Evolutionary conservation across 108 stramenopile species (phyloP), one percentile per base, ranked within the genome.

Genomic region (Discostella pseudostelligera): DNA sequence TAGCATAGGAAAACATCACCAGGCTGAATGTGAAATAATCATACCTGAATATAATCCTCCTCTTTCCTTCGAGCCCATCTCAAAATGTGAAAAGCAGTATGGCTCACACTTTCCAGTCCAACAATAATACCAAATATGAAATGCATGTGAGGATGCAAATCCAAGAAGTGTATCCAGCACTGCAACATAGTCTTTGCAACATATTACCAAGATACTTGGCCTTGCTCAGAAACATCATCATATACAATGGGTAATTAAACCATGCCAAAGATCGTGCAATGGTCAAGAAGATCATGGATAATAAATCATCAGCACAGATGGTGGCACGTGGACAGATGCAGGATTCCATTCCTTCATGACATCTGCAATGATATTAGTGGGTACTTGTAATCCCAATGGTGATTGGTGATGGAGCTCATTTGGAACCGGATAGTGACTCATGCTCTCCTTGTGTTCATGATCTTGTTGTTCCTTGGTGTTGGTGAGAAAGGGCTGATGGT

Each of bases 171-270:
- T 10, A 65, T 19, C 64, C 64, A n/a, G n/a, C n/a, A n/a, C n/a
- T n/a, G n/a, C n/a, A n/a, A n/a, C n/a, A n/a, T n/a, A n/a, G n/a
- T n/a, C n/a, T n/a, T n/a, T n/a, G n/a, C n/a, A n/a, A n/a, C n/a
- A n/a, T n/a, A n/a, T n/a, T n/a, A n/a, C n/a, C n/a, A n/a, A n/a
- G n/a, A n/a, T n/a, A n/a, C n/a, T n/a, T n/a, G n/a, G n/a, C n/a
- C n/a, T n/a, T n/a, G 53, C 53, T 65, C 29, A 65, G 19, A 35
- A 65, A 65, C 11, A 65, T 17, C 7, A 65, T 25, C 25, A 65
- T 65, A 54, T 65, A 65, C 32, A 65, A 57, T 16, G 65, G 65
- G 24, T 66, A 66, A 22, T 66, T 57, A 44, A 66, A 66, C 40
- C 37, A 66, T n/a, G 65, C 65, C 19, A 37, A 59, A 5, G 57